Conservation (phyloP, 2,329 filamentous ascomycete genomes). For the Aureobasidium pullulans region DNA sequence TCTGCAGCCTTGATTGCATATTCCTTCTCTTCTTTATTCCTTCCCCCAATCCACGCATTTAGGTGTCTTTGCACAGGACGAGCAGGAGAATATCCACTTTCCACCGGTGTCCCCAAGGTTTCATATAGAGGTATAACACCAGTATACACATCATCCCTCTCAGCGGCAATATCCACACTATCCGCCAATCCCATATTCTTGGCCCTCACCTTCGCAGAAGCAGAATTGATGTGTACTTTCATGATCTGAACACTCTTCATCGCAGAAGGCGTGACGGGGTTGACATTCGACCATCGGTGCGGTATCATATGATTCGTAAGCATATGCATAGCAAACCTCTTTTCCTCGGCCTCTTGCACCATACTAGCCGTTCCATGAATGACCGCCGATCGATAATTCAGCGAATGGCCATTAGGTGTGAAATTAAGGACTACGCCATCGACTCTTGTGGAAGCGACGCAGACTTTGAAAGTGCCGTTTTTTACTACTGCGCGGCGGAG, state of each 20-base stretch:
- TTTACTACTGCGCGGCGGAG: not conserved
- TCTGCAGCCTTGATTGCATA: not conserved
- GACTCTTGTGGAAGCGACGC: conserved; percentile 8
- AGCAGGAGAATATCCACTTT: conserved; percentile 2
- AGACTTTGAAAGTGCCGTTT: not conserved
- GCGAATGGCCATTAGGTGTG: conserved; percentile 6
- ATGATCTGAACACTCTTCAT: conserved; percentile 9
- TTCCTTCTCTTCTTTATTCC: not conserved
- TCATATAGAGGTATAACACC: conserved; percentile 4
- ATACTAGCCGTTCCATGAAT: not conserved
- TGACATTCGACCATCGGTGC: not conserved
- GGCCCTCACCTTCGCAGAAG: conserved; percentile 5
- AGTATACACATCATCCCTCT: conserved; percentile 3
- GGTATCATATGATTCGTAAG: conserved; percentile 11
- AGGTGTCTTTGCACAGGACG: conserved; percentile 7
- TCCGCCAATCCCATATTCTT: conserved; percentile 13
- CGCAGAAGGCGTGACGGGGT: not conserved
- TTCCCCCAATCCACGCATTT: not conserved
- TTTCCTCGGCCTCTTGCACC: not conserved
- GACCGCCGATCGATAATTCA: conserved; percentile 9
- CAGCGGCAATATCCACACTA: not conserved
- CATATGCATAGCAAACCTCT: conserved; percentile 4
- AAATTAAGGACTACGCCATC: conserved; percentile 11
- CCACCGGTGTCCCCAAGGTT: not conserved
- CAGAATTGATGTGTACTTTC: not conserved